A percentile compares a stretch with the other conserved stretches of the same genome.
These are phyloP conservation scores for Glycine soja DNA, from an alignment of 306 rosid species.

Conservation along the genomic window DNA sequence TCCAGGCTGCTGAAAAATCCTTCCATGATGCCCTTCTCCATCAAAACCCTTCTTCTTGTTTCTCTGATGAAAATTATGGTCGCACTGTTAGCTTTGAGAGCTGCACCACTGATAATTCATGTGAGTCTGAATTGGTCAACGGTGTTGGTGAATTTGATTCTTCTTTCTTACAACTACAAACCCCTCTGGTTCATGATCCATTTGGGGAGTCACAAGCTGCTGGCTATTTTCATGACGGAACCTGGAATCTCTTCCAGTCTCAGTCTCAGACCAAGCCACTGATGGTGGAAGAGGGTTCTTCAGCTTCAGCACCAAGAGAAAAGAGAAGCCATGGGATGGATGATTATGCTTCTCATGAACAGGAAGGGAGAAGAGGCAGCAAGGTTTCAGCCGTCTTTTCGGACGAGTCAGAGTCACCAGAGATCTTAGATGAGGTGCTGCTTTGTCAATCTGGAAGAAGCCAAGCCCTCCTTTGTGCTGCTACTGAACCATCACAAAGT, in stretches of 20 bases:
- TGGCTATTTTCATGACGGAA: conserved; percentile 36
- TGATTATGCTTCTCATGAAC: conserved; percentile 34
- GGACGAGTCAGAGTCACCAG: conserved; percentile 49
- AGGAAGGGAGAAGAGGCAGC: conserved; percentile 56
- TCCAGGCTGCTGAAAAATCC: conserved; percentile 87
- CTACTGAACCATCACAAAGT: conserved; percentile 35
- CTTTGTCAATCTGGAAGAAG: conserved; percentile 33
- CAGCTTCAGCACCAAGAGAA: conserved; percentile 32
- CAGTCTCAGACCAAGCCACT: not conserved
- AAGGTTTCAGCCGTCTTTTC: conserved; percentile 55
- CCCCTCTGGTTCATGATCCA: conserved; percentile 44
- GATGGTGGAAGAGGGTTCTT: conserved; percentile 16
- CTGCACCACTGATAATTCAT: conserved; percentile 46
- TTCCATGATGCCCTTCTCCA: conserved; percentile 68
- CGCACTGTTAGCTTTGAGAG: conserved; percentile 42
- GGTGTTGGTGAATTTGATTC: conserved; percentile 40
- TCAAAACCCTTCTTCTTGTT: conserved; percentile 15
- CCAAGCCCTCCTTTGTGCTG: not conserved
- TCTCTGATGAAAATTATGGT: conserved; percentile 43
- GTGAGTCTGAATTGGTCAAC: conserved; percentile 44
- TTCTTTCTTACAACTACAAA: conserved; percentile 23
- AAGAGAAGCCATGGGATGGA: conserved; percentile 49
- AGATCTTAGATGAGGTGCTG: conserved; percentile 57
- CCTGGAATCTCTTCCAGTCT: conserved; percentile 37
- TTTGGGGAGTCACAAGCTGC: conserved; percentile 38